Percentiles rank a stretch among this genome's conserved stretches.
These are phyloP conservation scores for Spathaspora sp. DNA, from an alignment of 1,139 yeast genomes.

Conservation along the genomic window DNA sequence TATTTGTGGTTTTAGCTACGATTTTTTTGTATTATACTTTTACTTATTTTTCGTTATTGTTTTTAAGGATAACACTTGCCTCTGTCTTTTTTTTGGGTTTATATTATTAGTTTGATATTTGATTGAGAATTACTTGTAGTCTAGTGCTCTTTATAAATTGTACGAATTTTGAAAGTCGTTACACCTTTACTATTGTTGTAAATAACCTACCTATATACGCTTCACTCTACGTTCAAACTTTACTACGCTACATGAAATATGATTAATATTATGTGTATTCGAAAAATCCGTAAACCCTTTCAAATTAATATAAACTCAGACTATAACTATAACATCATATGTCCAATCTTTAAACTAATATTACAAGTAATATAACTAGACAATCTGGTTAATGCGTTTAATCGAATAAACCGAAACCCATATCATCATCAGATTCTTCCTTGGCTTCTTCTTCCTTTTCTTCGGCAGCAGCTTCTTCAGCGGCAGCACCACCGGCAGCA, in stretches of 20 bases:
- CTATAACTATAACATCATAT: conserved; percentile 4
- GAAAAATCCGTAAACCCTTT: conserved; percentile 5
- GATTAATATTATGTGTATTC: conserved; percentile 4
- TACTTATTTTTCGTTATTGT: not conserved
- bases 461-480: conserved; percentile 55
- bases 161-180: not conserved
- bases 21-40: not conserved
- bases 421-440: conserved; percentile 68
- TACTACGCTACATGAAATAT: not conserved
- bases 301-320: conserved; percentile 3
- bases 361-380: conserved; percentile 5
- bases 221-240: not conserved
- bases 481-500: conserved; percentile 57
- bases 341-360: conserved; percentile 6
- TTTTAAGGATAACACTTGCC: not conserved
- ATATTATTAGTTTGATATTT: not conserved
- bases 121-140: not conserved
- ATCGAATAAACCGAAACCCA: conserved; percentile 88
- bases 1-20: conserved; percentile 1
- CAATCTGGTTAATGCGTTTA: conserved; percentile 29
- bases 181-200: not conserved
- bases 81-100: not conserved
- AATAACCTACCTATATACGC: no score
- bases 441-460: conserved; percentile 57
- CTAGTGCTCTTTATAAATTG: not conserved